Evolutionary conservation across 1,139 yeast genomes (phyloP), one percentile per base, ranked within the genome.

Genomic region (Debaryomycetaceae sp.): DNA sequence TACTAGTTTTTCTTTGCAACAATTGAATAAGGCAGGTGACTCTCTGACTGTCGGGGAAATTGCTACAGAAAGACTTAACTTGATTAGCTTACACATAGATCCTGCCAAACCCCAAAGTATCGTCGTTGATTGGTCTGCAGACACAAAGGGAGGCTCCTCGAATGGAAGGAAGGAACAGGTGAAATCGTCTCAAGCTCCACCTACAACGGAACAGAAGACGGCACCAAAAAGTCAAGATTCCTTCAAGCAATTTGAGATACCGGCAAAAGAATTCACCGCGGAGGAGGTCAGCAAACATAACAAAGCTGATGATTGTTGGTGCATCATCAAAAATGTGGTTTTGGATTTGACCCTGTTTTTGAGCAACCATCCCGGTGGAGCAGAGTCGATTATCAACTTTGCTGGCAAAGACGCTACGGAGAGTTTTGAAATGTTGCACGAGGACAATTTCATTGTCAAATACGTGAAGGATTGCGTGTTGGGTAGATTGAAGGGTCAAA

Each of bases 381-480:
- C 76, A 49, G 74, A 75, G 27, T 81, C 91, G 27, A 82, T 93
- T 38, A 61, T 84, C 38, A 79, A 78, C 51, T 87, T 83, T 58
- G 97, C 96, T 4, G 98, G 98, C 13, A 83, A 83, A 57, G 98
- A 93, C 59, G 97, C 96, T 3, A 86, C 96, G 3, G 86, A 85
- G 53, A 80, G 88, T 49, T 91, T 89, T 60, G 87, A 80, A 39
- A 73, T 75, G 77, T 61, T 77, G 43, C 82, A 79, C 55, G 81
- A 78, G 45, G 85, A 80, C 50, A 70, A 68, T 46, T 80, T 79
- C 42, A 68, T 80, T 43, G 66, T 72, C 6, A 67, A 78, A 49
- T 78, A 78, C 50, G 80, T 80, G 5, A 59, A 68, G 9, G 60
- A 63, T 36, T 65, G 75, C 52, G 80, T 78, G 3, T 57, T 78